Base-by-base conservation (phyloP, 2,329 filamentous ascomycete genomes). In the Penicillium sp. region DNA sequence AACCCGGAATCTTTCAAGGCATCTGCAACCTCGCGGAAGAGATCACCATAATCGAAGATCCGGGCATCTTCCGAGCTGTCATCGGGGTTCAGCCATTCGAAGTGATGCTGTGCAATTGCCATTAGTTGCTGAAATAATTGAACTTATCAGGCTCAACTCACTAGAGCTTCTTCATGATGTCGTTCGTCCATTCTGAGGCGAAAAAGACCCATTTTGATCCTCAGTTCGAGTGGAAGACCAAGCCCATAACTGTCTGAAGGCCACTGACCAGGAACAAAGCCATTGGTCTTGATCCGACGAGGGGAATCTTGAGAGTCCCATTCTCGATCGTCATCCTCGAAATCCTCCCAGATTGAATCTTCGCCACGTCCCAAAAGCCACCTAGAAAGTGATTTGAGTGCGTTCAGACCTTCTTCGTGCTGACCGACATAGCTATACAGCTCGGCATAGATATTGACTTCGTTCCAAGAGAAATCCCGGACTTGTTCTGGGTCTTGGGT, bases 401-500 rank as follows among this genome's bases (percentile, higher is more conserved):
- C 77, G 17, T 64, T 63, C 2, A 94, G 74, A 2, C 84, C 88
- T 47, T 81, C 73, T 4, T 71, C 64, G 52, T 81, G 83, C 37
- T 77, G 72, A 25, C 75, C 73, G 7, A 78, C 64, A 32, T 80
- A 77, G 17, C 80, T 77, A 44, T 89, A 80, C 12, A 96, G 73
- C 54, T 95, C 87, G 26, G 87, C 75, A 50, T 92, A 95, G 37
- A 89, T 83, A 44, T 87, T 84, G 28, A 93, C 71, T 59, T 96
- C 84, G 36, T 83, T 80, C 90, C 90, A 98, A 32, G 73, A 68
- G 31, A 77, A 70, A 17, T 70, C 65, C 3, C 59, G 63, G 8
- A 62, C 64, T 12, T 70, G 64, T 22, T 68, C 63, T 2, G 69
- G 60, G 12, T 67, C 58, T n/a, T 66, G 55, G 7, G 60, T 61